Conservation (phyloP, 306 rosid species). For the Cicer yamashitae region DNA sequence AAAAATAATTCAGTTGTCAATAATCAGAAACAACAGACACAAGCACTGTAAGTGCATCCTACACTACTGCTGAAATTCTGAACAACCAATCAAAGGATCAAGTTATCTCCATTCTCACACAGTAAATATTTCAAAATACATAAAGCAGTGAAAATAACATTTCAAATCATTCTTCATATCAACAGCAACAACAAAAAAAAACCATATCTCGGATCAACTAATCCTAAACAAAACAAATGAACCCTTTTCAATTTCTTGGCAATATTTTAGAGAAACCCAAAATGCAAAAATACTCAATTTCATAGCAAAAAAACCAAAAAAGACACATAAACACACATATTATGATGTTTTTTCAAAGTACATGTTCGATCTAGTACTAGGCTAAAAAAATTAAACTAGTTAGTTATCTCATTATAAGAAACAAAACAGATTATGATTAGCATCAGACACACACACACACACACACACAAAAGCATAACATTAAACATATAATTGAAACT, state of each 20-base stretch:
- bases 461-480: neutral
- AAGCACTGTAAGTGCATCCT: constrained; percentile 30
- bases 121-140: constrained; percentile 32
- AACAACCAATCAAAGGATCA: constrained; percentile 35
- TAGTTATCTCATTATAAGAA: constrained; percentile 23
- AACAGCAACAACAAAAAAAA: neutral
- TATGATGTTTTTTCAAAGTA: constrained; percentile 7
- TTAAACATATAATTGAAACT: constrained; percentile 22
- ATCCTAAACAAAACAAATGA: constrained; percentile 39
- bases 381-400: constrained; percentile 5
- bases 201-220: constrained; percentile 40
- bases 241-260: constrained; percentile 30
- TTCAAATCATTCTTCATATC: constrained; percentile 40
- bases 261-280: constrained; percentile 32
- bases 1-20: constrained; percentile 36
- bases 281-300: constrained; percentile 38
- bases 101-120: constrained; percentile 34
- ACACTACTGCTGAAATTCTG: constrained; percentile 20
- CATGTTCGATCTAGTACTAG: constrained; percentile 38
- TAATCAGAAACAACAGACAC: constrained; percentile 19
- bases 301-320: constrained; percentile 34
- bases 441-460: constrained; percentile 17
- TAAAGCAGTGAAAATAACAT: constrained; percentile 9
- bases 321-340: constrained; percentile 15
- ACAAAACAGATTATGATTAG: constrained; percentile 32